Conservation (phyloP, 805 yeast genomes). For the Kuraishia ogatae region DNA sequence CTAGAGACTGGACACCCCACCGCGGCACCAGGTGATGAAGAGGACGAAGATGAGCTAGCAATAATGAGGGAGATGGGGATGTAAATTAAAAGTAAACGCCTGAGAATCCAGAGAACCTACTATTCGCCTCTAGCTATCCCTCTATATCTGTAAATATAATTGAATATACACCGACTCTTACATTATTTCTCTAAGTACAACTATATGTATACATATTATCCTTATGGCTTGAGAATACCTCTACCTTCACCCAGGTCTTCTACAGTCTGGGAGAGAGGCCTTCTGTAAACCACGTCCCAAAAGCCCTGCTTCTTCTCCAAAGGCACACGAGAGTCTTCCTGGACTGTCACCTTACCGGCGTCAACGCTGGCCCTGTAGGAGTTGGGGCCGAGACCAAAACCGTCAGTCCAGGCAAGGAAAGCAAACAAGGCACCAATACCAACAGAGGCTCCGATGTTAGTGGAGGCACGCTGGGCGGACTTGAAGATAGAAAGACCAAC, state of each 20-base stretch:
- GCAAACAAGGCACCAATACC: conserved; percentile 37
- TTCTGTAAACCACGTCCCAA: conserved; percentile 76
- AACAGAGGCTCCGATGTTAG: conserved; percentile 36
- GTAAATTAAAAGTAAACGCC: too few relatives aligned
- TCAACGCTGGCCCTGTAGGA: conserved; percentile 32
- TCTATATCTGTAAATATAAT: conserved; percentile 4
- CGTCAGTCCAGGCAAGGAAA: conserved; percentile 47
- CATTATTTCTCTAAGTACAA: background rate
- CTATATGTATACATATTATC: background rate
- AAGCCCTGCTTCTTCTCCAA: conserved; percentile 43
- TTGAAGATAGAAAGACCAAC: conserved; percentile 15
- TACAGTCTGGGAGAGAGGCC: conserved; percentile 74
- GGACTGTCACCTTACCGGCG: conserved; percentile 30
- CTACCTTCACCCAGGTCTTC: conserved; percentile 66
- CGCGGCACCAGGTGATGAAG: background rate
- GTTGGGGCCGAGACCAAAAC: conserved; percentile 34
- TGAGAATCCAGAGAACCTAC: too few relatives aligned
- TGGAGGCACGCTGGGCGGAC: conserved; percentile 24
- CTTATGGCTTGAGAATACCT: conserved; percentile 35
- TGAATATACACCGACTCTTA: background rate
- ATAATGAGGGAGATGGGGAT: conserved; percentile 9
- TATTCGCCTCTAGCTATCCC: too few relatives aligned
- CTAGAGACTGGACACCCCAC: background rate
- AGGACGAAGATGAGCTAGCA: conserved; percentile 7
- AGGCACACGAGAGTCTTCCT: conserved; percentile 14